Base-by-base conservation (phyloP, 257 asterid species). In the Nicotiana otophora region DNA sequence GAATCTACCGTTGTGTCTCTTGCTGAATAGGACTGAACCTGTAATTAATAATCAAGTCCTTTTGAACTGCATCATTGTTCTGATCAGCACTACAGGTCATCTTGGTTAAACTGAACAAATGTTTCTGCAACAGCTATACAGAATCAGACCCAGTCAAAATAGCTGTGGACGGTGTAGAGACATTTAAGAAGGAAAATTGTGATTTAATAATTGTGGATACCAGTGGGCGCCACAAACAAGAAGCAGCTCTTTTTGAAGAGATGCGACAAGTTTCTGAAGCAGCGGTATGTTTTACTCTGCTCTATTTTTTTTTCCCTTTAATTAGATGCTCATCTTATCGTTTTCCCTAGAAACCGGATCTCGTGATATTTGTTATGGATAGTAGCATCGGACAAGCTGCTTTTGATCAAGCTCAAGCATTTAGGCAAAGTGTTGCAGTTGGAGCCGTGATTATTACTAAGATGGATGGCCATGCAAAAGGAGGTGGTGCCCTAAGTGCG, bases 191-290 rank as follows among this genome's bases (percentile, higher is more conserved):
- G 87, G 98, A 94, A 84, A 94, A 91, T 81, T 92, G 95, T 85
- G 99, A 96, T 87, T 95, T 96, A 28, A 96, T 96, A 80, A 94
- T 96, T 83, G 93, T 96, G 87, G 99, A 96, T 72, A 96, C 98
- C 70, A 94, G 99, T 87, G 98, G 99, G 84, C 98, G 99, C 83
- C 99, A 96, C 95, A 96, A 96, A 89, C 99, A 94, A 85, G 99
- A 96, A 89, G 98, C 90, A 28, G 89, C 97, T 83, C 97, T 93
- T 82, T 94, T 96, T 89, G 98, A 96, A 86, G 99, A 96, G 91
- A 96, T 96, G 99, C 97, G 98, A 54, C 98, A 96, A 94, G 97
- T 96, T 85, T 90, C 98, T 63, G 98, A 94, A 92, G 98, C 98
- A 84, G 89, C 97, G 57, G 99, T 94, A 84, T 64, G 83, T 79